Evolutionary conservation across 1,284 basidiomycete genomes (phyloP), one percentile per base, ranked within the genome.

Genomic region (Waitea zeae): DNA sequence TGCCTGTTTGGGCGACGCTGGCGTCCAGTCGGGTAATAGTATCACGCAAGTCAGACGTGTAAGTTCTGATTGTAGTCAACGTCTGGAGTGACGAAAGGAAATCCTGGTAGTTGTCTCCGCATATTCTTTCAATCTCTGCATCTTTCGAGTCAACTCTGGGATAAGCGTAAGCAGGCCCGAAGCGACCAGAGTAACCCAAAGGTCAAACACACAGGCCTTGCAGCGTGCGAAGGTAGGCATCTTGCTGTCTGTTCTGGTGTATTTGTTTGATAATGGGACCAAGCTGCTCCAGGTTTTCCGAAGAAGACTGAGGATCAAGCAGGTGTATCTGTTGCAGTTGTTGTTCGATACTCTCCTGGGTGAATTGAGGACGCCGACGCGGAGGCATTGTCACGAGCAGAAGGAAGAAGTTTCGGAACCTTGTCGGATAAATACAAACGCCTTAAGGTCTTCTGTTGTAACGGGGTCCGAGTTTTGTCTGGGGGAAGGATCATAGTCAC

Each of bases 81-180:
- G 90, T 96, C 20, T 90, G 89, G 6, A 97, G 90, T 5, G 92
- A 95, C 15, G 80, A 78, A 17, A 96, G 89, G 51, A 99, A 98
- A 53, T 98, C 95, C 59, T 93, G 87, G 52, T 98, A 96, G 54
- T 97, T 97, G 45, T 83, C 80, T 39, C 80, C 74, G 57, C 95
- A 98, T 56, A 97, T 90, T 39, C 71, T 74, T 59, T 97, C 88
- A 49, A 99, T 98, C 56, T 98, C 92, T 38, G 70, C 66, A 51
- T 99, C 95, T 58, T 97, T 96, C 43, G 88, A 75, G 47, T 83
- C 74, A 34, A 97, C 83, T n/a, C 24, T 26, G 7, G 24, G 7
- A n/a, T 9, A 9, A 26, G 24, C 7, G n/a, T n/a, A 26, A 9
- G 24, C 24, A 26, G 24, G 7, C 7, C 24, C 9, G n/a, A 26